Conservation (phyloP, 2,329 filamentous ascomycete genomes). For the Xylariaceae sp. region DNA sequence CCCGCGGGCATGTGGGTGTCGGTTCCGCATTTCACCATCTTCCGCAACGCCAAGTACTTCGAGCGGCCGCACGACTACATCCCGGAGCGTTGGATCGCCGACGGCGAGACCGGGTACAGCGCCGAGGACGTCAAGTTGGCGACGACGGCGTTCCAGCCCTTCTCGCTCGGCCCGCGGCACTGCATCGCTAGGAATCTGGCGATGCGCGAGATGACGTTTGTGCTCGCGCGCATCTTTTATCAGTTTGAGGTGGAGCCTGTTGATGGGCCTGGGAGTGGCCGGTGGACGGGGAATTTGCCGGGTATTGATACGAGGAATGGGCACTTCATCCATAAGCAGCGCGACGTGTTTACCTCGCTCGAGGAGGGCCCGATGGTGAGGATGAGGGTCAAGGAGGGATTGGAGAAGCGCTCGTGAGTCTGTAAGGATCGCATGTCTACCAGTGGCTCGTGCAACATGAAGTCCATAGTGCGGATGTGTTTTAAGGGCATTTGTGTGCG, state of each 20-base stretch:
- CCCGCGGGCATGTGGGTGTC: slow-evolving; percentile 11
- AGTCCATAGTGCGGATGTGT: no score
- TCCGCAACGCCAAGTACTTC: slow-evolving; percentile 16
- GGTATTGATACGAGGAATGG: not conserved
- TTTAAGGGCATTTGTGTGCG: no score
- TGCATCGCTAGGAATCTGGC: slow-evolving; percentile 8
- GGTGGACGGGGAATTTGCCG: not conserved
- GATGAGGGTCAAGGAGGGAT: not conserved
- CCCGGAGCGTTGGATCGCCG: slow-evolving; percentile 22
- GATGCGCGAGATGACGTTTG: not conserved
- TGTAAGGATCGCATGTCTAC: no score
- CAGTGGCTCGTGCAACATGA: no score
- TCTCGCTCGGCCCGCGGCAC: slow-evolving; percentile 8
- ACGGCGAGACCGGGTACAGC: not conserved
- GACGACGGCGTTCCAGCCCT: slow-evolving; percentile 7
- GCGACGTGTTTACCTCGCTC: not conserved
- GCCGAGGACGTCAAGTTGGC: slow-evolving; percentile 1
- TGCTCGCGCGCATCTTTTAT: not conserved
- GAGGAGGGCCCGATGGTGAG: not conserved
- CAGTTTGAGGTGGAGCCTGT: slow-evolving; percentile 5
- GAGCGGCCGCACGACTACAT: slow-evolving; percentile 13
- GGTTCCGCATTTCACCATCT: slow-evolving; percentile 18
- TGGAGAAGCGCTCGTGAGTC: no score
- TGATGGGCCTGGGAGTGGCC: no score
- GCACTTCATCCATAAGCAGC: slow-evolving; percentile 1